Evolutionary conservation across 2,329 filamentous ascomycete genomes (phyloP).

Genomic region (Tolypocladium sp.): DNA sequence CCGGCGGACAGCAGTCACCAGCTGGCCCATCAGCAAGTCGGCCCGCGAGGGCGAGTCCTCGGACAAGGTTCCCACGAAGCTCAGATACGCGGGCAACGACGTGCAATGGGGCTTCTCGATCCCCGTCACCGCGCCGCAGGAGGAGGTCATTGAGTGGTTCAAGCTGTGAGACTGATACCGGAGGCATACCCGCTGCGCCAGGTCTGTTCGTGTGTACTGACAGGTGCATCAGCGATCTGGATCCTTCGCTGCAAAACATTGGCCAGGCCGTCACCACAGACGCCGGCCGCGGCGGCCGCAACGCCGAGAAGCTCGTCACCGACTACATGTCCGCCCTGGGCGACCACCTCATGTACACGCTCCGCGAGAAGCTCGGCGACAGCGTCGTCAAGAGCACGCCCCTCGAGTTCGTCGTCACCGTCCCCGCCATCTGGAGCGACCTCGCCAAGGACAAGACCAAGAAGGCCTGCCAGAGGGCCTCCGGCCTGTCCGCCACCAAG

Average conservation of each 20-base stretch:
- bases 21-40: slow-evolving; percentile 31
- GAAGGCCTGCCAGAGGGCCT: slow-evolving; percentile 29
- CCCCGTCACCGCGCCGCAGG: slow-evolving; percentile 24
- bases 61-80: slow-evolving; percentile 36
- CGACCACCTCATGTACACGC: slow-evolving; percentile 31
- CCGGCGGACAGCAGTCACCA: slow-evolving; percentile 24
- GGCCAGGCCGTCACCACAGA: slow-evolving; percentile 17
- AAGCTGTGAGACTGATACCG: slow-evolving; percentile 29
- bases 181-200: background rate
- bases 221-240: slow-evolving; percentile 19
- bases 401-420: slow-evolving; percentile 42
- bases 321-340: slow-evolving; percentile 37
- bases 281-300: slow-evolving; percentile 17
- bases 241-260: slow-evolving; percentile 24
- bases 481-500: slow-evolving; percentile 16
- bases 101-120: slow-evolving; percentile 38
- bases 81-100: slow-evolving; percentile 26
- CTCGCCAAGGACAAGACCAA: slow-evolving; percentile 39
- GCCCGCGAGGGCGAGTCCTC: slow-evolving; percentile 25
- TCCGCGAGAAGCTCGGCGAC: slow-evolving; percentile 31
- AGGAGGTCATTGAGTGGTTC: slow-evolving; percentile 35
- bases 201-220: background rate
- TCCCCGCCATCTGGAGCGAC: slow-evolving; percentile 48
- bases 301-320: slow-evolving; percentile 30
- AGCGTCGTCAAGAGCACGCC: slow-evolving; percentile 29